Evolutionary conservation across 306 rosid genomes (phyloP), one percentile per base, ranked within the genome.

Genomic region (Delonix regia): DNA sequence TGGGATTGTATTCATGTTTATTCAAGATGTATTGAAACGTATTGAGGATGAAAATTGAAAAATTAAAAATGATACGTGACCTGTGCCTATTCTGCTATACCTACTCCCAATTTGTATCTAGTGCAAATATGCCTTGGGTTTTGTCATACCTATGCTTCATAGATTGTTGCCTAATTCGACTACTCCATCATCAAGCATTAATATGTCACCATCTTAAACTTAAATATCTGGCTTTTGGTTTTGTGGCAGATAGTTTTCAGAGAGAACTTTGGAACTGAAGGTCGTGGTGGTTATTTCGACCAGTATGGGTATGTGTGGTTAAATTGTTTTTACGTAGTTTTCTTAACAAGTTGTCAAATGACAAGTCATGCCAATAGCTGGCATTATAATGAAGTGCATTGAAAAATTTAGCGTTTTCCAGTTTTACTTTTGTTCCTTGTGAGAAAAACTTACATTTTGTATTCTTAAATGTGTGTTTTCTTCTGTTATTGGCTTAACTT

Each of bases 231-330:
- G 55, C 53, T 80, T 19, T 69, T 71, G 62, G 62, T 71, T 67
- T 42, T 60, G 51, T 85, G 44, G 76, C 90, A 90, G 96, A 93
- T 90, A 36, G 98, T 93, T 83, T 93, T 93, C 81, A 89, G 98
- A 87, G 98, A 93, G 89, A 96, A 93, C 85, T 90, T 93, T 77
- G 97, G 97, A 77, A 90, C 92, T 68, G 97, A 90, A 4, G 97
- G 97, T 56, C 97, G 97, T 16, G 97, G 97, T 74, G 97, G 97
- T 80, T 93, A 93, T 82, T 93, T 93, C 82, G 97, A 93, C 83
- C 85, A 93, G 68, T 93, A 93, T 41, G 97, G 97, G 97, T 93
- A 93, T 60, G 88, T 74, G 45, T 38, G 9, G 45, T 42, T 30
- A 41, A 24, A 7, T 73, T 76, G 77, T 47, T 81, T 30, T 27